phyloP scores from a whole-genome alignment of 23 red algal genomes.

The Gracilaria domingensis region DNA sequence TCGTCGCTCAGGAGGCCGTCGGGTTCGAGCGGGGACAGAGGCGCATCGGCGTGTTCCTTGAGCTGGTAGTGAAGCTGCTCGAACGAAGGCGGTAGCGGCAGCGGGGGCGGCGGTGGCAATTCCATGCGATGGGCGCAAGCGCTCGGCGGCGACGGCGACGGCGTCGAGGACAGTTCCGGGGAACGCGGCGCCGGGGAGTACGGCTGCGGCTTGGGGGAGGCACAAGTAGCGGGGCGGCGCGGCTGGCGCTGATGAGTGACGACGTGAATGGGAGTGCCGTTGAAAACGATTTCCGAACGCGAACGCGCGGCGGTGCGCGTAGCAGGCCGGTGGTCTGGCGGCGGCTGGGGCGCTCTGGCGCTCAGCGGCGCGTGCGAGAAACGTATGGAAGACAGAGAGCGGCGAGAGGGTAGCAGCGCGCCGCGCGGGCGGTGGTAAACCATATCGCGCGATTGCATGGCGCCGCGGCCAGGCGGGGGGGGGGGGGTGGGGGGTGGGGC shows the following conservation, averaged over 20 bases:
- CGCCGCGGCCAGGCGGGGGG: background rate
- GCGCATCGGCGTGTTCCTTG: background rate
- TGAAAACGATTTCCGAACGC: background rate
- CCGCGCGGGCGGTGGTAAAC: background rate
- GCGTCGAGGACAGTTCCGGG: background rate
- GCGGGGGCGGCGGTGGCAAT: background rate
- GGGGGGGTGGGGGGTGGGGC: too few relatives aligned
- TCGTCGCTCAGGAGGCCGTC: background rate
- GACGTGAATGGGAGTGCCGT: slow-evolving; percentile 13
- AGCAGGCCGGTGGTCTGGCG: background rate
- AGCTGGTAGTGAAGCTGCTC: background rate
- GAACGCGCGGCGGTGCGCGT: background rate
- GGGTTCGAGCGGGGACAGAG: background rate
- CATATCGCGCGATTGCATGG: background rate
- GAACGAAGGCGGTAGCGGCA: slow-evolving; percentile 8
- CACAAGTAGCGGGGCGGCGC: background rate
- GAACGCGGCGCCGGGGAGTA: slow-evolving; percentile 3
- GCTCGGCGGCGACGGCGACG: background rate
- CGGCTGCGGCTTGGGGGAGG: background rate
- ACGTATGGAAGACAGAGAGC: background rate
- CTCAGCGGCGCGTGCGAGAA: background rate
- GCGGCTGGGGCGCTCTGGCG: background rate
- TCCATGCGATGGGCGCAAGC: background rate
- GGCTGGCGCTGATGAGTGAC: background rate
- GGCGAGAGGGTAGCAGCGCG: background rate